Base-by-base conservation (phyloP, 2,329 filamentous ascomycete species). In the Cercospora beticola region DNA sequence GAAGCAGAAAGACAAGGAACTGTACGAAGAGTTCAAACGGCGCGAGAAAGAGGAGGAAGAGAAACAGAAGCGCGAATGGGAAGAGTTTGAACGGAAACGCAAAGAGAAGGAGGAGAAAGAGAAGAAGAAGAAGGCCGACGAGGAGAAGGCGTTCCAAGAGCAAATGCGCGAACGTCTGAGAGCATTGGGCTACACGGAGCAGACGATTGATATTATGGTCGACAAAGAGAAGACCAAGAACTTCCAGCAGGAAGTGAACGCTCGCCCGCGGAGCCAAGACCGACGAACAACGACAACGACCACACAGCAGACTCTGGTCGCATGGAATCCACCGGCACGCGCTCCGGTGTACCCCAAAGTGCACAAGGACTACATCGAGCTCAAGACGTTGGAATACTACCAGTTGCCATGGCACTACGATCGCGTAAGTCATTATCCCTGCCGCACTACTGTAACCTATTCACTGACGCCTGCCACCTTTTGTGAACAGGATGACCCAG, bases 31-130 rank as follows among this genome's bases (percentile, higher is more conserved):
- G 36, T 69, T 74, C 49, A 74, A 76, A 43, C 67, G 69, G 4
- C 68, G 71, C 58, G 71, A 75, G 65, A 73, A 76, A 52, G 74
- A 78, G 68, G 62, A 68, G 12, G 75, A 82, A 68, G 75, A 78
- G 28, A 80, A 81, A 68, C 81, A 83, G 68, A 80, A 83, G 69
- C 78, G 76, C 43, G 79, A 83, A 28, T 80, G 78, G 28, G 79
- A 75, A 26, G 75, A 75, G 28, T 78, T 82, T 30, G 84, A 97
- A 28, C 90, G 92, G 68, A 86, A 88, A 76, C 89, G 93, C 71
- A 94, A 94, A 82, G 72, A 74, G 91, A 94, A 78, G 49, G 68
- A 71, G 36, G 78, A 79, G 65, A 78, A 78, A 61, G 68, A 76
- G 57, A 70, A 74, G 67, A 65, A 71, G 40, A 71, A 73, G 75